A percentile compares a stretch with the other conserved stretches of the same genome.
Conservation (phyloP, 495 filamentous ascomycete species). For the Annulohypoxylon moriforme region DNA sequence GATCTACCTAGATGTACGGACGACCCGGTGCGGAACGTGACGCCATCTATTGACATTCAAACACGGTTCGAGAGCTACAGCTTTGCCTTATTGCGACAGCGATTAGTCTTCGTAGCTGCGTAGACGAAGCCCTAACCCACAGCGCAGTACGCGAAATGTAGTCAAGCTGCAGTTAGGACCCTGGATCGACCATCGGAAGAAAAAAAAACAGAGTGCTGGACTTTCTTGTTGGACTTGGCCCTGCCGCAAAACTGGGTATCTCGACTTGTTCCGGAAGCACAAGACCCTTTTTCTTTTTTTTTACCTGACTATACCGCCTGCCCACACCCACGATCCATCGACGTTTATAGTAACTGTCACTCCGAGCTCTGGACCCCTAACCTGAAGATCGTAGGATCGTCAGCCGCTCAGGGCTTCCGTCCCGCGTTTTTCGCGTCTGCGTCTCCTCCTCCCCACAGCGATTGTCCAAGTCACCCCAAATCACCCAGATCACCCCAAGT, state of each 20-base stretch:
- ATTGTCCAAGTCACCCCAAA: slow-evolving; percentile 21
- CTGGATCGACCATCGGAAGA: slow-evolving; percentile 38
- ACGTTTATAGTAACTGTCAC: slow-evolving; percentile 5
- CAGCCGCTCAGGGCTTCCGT: slow-evolving; percentile 1
- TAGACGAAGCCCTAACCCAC: slow-evolving; percentile 15
- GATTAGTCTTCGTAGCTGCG: background rate
- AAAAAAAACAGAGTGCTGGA: background rate
- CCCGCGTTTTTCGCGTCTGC: background rate
- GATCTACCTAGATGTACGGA: background rate
- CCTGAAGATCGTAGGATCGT: slow-evolving; percentile 20
- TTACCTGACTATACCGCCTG: slow-evolving; percentile 7
- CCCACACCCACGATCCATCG: slow-evolving; percentile 7
- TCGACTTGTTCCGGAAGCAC: slow-evolving; percentile 17
- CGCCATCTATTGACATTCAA: background rate
- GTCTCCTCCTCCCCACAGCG: slow-evolving; percentile 7
- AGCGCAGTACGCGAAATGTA: slow-evolving; percentile 8
- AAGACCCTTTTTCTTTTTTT: background rate
- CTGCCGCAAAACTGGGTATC: slow-evolving; percentile 28
- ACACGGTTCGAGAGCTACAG: background rate
- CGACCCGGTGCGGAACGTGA: slow-evolving; percentile 11
- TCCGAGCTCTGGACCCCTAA: slow-evolving; percentile 13
- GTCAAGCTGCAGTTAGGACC: slow-evolving; percentile 27
- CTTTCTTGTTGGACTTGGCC: slow-evolving; percentile 2
- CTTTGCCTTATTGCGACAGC: slow-evolving; percentile 10
- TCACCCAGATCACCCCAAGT: slow-evolving; percentile 15